phyloP scores from a whole-genome alignment of 192 early-diverging fungal species.

The Geranomyces variabilis region DNA sequence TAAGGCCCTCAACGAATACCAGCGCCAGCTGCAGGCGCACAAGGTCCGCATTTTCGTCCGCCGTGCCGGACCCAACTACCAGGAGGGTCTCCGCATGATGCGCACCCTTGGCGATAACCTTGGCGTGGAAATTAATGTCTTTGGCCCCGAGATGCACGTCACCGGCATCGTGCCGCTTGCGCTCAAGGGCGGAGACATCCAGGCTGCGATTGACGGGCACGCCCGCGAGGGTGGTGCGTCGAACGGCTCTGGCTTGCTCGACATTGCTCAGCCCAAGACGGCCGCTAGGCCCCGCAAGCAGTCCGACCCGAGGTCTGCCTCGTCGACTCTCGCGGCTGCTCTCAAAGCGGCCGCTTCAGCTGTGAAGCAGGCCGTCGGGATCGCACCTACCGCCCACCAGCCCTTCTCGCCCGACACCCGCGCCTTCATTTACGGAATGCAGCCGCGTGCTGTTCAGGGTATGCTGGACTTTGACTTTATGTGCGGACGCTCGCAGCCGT shows the following conservation, averaged over 20 bases:
- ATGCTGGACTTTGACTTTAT: conserved; percentile 99
- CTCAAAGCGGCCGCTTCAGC: not conserved
- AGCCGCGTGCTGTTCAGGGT: conserved; percentile 97
- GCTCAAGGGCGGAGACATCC: conserved; percentile 58
- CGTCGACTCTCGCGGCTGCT: conserved; percentile 1
- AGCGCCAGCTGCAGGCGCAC: conserved; percentile 82
- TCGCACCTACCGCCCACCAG: conserved; percentile 41
- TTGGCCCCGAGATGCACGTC: conserved; percentile 96
- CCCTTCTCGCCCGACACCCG: conserved; percentile 84
- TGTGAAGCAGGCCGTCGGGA: not conserved
- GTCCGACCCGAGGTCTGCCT: not conserved
- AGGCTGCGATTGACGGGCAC: conserved; percentile 15
- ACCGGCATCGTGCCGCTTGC: conserved; percentile 98
- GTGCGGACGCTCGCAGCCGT: conserved; percentile 89
- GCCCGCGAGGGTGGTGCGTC: not conserved
- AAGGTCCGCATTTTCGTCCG: conserved; percentile 94
- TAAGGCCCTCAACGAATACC: conserved; percentile 90
- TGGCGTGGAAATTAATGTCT: conserved; percentile 93
- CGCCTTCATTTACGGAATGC: conserved; percentile 97
- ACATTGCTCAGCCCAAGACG: conserved; percentile 40
- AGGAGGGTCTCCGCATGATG: conserved; percentile 96
- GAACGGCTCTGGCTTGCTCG: conserved; percentile 18
- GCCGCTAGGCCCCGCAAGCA: conserved; percentile 50
- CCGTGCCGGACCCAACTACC: conserved; percentile 98
- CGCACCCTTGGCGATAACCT: conserved; percentile 90